These are phyloP conservation scores for Chamaenerion angustifolium DNA, from an alignment of 345 rosid genomes.

Conservation along the genomic window DNA sequence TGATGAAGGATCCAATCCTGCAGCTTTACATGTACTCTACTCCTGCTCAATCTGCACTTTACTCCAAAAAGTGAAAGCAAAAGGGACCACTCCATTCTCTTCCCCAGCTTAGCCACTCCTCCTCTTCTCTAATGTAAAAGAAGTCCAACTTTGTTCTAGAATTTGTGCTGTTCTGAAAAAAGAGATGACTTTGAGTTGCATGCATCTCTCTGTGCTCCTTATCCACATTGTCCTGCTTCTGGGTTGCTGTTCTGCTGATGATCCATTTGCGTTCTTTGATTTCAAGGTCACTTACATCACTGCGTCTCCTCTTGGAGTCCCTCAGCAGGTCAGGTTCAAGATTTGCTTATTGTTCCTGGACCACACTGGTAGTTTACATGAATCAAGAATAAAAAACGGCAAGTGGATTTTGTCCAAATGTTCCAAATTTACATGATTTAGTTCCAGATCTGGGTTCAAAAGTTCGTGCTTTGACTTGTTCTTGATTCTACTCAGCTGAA, in stretches of 20 bases:
- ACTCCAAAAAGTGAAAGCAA: too few relatives aligned
- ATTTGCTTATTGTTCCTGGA: conserved; percentile 11
- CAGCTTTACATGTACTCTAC: too few relatives aligned
- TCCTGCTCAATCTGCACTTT: too few relatives aligned
- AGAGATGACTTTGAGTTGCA: conserved; percentile 37
- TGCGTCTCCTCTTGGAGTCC: conserved; percentile 93
- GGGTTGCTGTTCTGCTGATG: conserved; percentile 48
- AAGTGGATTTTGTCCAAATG: neutral
- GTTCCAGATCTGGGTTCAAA: conserved; percentile 6
- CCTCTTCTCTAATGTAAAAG: conserved; percentile 13
- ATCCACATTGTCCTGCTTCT: conserved; percentile 37
- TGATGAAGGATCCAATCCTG: conserved; percentile 14
- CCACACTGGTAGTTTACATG: neutral
- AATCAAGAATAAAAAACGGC: neutral
- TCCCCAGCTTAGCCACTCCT: neutral
- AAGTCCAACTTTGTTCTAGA: neutral
- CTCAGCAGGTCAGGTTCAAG: conserved; percentile 54
- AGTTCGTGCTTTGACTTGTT: neutral
- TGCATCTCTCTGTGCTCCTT: conserved; percentile 26
- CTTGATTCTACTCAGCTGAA: neutral
- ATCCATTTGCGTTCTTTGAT: conserved; percentile 49
- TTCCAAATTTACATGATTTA: neutral
- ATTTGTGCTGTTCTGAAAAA: conserved; percentile 4
- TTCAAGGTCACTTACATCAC: conserved; percentile 87
- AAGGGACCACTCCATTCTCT: too few relatives aligned